A percentile compares a stretch with the other conserved stretches of the same genome.
These are phyloP conservation scores for Symbiotaphrina buchneri DNA, from an alignment of 495 filamentous ascomycete genomes.

Conservation along the genomic window DNA sequence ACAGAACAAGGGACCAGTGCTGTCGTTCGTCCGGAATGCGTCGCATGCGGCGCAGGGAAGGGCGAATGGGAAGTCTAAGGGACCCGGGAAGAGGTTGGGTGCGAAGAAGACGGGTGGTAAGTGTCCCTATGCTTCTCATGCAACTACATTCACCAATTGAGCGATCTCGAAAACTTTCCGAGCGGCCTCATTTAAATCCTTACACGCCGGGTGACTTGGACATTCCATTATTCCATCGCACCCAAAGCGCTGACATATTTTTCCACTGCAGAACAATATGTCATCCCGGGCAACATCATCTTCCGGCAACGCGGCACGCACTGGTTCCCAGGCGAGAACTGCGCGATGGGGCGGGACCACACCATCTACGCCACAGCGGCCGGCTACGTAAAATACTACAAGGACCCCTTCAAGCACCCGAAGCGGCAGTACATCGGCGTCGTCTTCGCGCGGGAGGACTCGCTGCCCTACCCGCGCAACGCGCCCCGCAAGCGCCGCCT, in stretches of 20 bases:
- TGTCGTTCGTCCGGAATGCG: slow-evolving; percentile 36
- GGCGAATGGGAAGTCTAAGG: slow-evolving; percentile 65
- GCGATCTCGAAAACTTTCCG: slow-evolving; percentile 1
- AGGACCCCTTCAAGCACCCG: slow-evolving; percentile 55
- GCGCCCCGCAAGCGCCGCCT: slow-evolving; percentile 44
- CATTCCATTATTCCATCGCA: background rate
- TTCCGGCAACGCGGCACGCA: slow-evolving; percentile 87
- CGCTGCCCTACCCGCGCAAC: slow-evolving; percentile 50
- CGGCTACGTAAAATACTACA: slow-evolving; percentile 93
- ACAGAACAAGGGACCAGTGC: slow-evolving; percentile 1
- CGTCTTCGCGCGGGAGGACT: slow-evolving; percentile 50
- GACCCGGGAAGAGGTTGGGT: slow-evolving; percentile 79
- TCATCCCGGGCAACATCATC: slow-evolving; percentile 89
- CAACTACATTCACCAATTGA: background rate
- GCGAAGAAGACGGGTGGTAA: slow-evolving; percentile 75
- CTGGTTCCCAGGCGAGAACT: slow-evolving; percentile 91
- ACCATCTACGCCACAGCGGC: slow-evolving; percentile 71
- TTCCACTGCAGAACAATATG: slow-evolving; percentile 55
- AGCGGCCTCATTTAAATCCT: too few relatives aligned
- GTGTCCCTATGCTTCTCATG: slow-evolving; percentile 8
- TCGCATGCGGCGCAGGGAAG: slow-evolving; percentile 72
- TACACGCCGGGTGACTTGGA: too few relatives aligned
- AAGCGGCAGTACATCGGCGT: slow-evolving; percentile 84
- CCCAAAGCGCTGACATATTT: slow-evolving; percentile 3
- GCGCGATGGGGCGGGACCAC: slow-evolving; percentile 85